Evolutionary conservation across 2,329 filamentous ascomycete genomes (phyloP), one percentile per base, ranked within the genome.

Genomic region (Neonectria magnoliae): DNA sequence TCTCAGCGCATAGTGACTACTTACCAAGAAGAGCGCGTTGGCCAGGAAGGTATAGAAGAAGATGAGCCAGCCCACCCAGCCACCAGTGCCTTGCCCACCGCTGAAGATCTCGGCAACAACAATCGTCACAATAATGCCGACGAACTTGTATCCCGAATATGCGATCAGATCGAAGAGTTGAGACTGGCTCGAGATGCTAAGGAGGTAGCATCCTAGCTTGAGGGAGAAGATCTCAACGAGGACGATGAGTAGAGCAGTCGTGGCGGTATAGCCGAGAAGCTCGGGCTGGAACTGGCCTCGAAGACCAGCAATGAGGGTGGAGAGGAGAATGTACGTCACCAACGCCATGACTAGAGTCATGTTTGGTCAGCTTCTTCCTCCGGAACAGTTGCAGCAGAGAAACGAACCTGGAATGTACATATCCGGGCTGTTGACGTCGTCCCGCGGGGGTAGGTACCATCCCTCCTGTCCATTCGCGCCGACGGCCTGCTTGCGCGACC

Each of bases 71-170:
- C 93, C 93, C 57, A 94, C 84, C 93, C 92, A 97, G 59, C 93
- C 92, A 54, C 94, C 91, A 2, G 93, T 96, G 22, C 95, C 92
- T 74, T 90, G 88, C 48, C 94, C 91, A 13, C 90, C 89, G 61
- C 91, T 97, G 69, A 93, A 81, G 16, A 93, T 85, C 79, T 97
- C 93, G 16, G 93, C 90, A 18, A 95, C 82, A 13, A 92, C 86
- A 67, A 98, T 89, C 0, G 94, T 98, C 54, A 93, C 87, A 66
- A 99, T 99, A 71, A 98, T 94, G 33, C 95, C 96, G 29, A 99
- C 95, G 76, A 99, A 99, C 80, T 99, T 99, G 83, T 99, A 99
- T 20, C 97, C 97, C 2, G 92, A 95, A 81, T 99, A 99, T 5
- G 97, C 97, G 58, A 99, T 91, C 55, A 99, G 82, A 75, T 99